These are phyloP conservation scores for Trametes meyenii DNA, from an alignment of 768 basidiomycete genomes.

Conservation along the genomic window DNA sequence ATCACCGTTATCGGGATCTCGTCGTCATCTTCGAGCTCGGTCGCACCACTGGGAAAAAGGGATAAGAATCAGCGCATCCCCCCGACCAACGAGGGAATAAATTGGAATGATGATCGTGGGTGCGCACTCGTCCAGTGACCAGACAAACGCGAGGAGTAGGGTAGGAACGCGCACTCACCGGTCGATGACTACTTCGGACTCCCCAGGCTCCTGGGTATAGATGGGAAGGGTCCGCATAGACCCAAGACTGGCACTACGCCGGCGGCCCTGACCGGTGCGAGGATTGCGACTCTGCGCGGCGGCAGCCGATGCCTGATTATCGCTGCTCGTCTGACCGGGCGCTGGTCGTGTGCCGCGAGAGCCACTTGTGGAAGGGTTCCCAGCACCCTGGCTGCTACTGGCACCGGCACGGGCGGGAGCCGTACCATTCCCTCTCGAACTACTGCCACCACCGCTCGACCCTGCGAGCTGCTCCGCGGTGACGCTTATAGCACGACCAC, in stretches of 20 bases:
- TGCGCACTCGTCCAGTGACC: neutral
- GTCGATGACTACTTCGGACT: conserved; percentile 74
- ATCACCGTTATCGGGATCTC: conserved; percentile 13
- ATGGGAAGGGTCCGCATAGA: conserved; percentile 76
- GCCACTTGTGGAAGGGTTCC: neutral
- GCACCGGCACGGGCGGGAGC: neutral
- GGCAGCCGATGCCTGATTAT: neutral
- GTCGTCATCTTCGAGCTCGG: conserved; percentile 19
- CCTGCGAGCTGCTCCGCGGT: neutral
- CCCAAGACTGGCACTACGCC: conserved; percentile 55
- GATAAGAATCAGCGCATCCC: neutral
- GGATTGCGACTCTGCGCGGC: neutral
- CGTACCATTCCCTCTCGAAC: neutral
- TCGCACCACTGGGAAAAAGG: conserved; percentile 8
- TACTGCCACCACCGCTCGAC: neutral
- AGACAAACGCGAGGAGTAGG: neutral
- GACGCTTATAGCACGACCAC: neutral
- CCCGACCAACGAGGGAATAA: too few relatives aligned
- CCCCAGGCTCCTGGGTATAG: conserved; percentile 85
- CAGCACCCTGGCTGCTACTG: neutral
- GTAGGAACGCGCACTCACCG: conserved; percentile 38
- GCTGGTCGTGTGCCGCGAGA: neutral
- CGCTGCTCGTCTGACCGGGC: neutral
- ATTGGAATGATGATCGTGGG: too few relatives aligned
- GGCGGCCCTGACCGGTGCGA: conserved; percentile 6